These are phyloP conservation scores for Starmerella davenportii DNA, from an alignment of 805 yeast species.

Conservation along the genomic window DNA sequence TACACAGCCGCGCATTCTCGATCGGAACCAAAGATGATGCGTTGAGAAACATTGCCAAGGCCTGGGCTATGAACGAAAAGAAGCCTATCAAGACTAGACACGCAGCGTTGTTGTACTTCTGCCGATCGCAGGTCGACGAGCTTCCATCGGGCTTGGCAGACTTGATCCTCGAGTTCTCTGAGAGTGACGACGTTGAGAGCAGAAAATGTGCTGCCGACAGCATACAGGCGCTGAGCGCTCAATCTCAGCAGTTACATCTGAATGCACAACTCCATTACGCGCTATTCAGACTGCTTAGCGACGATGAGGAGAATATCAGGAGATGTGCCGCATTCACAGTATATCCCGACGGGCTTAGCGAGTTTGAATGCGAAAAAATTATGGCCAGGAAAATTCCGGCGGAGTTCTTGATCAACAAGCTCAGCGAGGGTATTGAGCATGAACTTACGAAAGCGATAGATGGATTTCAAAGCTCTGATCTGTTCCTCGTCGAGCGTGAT, in stretches of 20 bases:
- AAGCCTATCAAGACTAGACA: constrained; percentile 7
- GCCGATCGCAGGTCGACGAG: background rate
- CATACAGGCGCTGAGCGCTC: constrained; percentile 22
- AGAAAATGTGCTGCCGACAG: constrained; percentile 33
- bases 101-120: constrained; percentile 8
- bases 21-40: background rate
- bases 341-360: background rate
- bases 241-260: background rate
- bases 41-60: background rate
- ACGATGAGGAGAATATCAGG: constrained; percentile 52
- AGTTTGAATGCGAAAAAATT: background rate
- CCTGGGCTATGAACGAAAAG: background rate
- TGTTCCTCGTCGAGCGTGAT: constrained; percentile 51
- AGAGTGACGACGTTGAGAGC: constrained; percentile 27
- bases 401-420: background rate
- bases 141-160: background rate
- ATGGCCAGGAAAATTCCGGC: constrained; percentile 21
- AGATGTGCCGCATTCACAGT: constrained; percentile 5
- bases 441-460: background rate
- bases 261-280: constrained; percentile 3
- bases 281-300: constrained; percentile 23
- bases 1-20: constrained; percentile 1
- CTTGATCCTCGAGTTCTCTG: constrained; percentile 19
- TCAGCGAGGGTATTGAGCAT: background rate
- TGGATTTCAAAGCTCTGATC: constrained; percentile 1